Conservation (phyloP, 306 rosid genomes). For the Spatholobus suberectus region DNA sequence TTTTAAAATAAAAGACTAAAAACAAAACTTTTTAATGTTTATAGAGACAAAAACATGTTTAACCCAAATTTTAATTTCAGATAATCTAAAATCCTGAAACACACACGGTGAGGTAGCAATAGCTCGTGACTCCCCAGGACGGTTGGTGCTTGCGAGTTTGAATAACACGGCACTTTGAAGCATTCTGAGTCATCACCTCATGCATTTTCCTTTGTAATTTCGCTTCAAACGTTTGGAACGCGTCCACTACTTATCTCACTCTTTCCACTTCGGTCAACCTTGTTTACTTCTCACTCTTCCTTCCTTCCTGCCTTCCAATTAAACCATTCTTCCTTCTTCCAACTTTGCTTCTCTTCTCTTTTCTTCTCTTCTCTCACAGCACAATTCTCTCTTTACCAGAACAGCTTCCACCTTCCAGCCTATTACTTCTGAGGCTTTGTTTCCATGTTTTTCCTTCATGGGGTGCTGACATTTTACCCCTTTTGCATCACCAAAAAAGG, state of each 20-base stretch:
- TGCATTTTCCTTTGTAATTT: slow-evolving; percentile 27
- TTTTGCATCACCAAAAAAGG: not conserved
- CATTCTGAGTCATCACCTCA: not conserved
- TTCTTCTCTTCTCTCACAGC: not conserved
- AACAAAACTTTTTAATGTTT: too few species aligned
- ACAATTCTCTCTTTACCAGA: not conserved
- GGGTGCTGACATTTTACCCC: not conserved
- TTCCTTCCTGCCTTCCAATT: not conserved
- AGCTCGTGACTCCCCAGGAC: not conserved
- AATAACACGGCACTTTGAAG: slow-evolving; percentile 32
- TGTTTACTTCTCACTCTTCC: not conserved
- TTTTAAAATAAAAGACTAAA: too few species aligned
- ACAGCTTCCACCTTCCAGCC: not conserved
- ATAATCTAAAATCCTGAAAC: too few species aligned
- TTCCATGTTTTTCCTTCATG: slow-evolving; percentile 16
- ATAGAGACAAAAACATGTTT: too few species aligned
- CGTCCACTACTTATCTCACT: slow-evolving; percentile 24
- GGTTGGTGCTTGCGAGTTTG: not conserved
- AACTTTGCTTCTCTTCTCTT: not conserved
- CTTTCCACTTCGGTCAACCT: slow-evolving; percentile 12
- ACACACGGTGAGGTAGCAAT: not conserved
- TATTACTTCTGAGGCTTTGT: not conserved
- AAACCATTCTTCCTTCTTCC: not conserved
- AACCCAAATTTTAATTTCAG: too few species aligned
- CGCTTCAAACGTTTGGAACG: slow-evolving; percentile 27